A percentile compares a stretch with the other conserved stretches of the same genome.
Conservation (phyloP, 164 flowering plant species). For the Dillenia turbinata region DNA sequence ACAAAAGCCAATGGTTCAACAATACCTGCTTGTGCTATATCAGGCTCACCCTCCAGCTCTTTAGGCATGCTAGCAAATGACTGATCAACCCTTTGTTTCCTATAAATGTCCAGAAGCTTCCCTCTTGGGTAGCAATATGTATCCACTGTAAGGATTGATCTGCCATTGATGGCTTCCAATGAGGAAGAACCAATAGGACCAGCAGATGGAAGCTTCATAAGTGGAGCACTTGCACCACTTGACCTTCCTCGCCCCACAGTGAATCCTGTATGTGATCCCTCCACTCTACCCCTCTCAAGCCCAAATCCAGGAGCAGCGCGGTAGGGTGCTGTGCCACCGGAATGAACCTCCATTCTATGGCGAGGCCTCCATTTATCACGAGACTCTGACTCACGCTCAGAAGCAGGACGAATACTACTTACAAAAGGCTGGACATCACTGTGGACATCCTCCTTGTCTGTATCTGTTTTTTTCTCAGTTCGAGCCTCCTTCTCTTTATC, state of each 20-base stretch:
- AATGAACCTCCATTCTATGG: constrained; percentile 69
- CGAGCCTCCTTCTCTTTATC: constrained; percentile 83
- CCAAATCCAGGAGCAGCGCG: constrained; percentile 94
- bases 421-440: constrained; percentile 48
- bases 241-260: constrained; percentile 80
- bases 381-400: constrained; percentile 75
- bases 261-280: constrained; percentile 63
- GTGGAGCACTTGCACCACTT: constrained; percentile 17
- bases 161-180: constrained; percentile 34
- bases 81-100: constrained; percentile 44
- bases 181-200: constrained; percentile 43
- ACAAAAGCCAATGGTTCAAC: constrained; percentile 82
- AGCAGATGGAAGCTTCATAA: constrained; percentile 37
- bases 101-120: constrained; percentile 86
- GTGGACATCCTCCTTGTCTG: constrained; percentile 66
- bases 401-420: constrained; percentile 30
- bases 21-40: constrained; percentile 34
- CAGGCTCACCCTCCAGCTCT: constrained; percentile 45
- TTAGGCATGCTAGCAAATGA: constrained; percentile 38
- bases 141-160: constrained; percentile 22
- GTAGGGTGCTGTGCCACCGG: constrained; percentile 46
- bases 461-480: constrained; percentile 51
- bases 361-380: constrained; percentile 99
- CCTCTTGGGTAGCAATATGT: constrained; percentile 77
- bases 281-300: constrained; percentile 57